Percentiles rank a stretch among this genome's conserved stretches.
Conservation (phyloP, 2,329 filamentous ascomycete species). For the Daldinia eschscholtzii region DNA sequence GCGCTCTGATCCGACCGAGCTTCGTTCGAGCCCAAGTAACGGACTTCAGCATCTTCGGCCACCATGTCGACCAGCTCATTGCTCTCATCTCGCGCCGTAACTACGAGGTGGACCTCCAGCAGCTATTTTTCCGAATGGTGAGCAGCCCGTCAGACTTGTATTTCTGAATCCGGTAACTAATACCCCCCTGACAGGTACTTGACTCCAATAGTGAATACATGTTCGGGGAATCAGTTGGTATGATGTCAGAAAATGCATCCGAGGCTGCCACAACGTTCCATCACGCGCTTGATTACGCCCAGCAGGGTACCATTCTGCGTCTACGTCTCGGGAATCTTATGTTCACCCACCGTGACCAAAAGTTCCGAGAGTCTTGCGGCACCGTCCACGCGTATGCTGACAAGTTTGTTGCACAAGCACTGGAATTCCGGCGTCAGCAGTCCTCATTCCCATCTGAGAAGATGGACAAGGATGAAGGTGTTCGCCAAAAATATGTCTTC, state of each 20-base stretch:
- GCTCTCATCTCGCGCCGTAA: constrained; percentile 38
- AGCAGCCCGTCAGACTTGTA: constrained; percentile 2
- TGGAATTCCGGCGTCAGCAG: constrained; percentile 35
- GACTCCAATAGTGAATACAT: constrained; percentile 45
- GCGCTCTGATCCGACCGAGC: constrained; percentile 41
- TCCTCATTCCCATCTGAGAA: constrained; percentile 31
- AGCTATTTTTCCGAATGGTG: constrained; percentile 45
- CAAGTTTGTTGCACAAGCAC: constrained; percentile 43
- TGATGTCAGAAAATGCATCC: constrained; percentile 44
- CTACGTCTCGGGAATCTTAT: constrained; percentile 43
- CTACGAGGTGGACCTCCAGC: constrained; percentile 41
- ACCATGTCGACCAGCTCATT: constrained; percentile 45
- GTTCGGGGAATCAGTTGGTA: constrained; percentile 43
- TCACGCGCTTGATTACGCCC: constrained; percentile 42
- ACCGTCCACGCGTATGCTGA: constrained; percentile 42
- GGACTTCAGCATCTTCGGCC: constrained; percentile 42
- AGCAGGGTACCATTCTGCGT: constrained; percentile 42
- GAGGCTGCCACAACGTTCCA: constrained; percentile 41
- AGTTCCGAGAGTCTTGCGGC: constrained; percentile 41
- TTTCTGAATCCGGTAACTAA: constrained; percentile 24
- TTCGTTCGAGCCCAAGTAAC: constrained; percentile 43
- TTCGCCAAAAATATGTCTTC: constrained; percentile 57
- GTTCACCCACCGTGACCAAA: constrained; percentile 42
- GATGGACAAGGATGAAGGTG: constrained; percentile 15
- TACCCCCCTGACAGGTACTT: constrained; percentile 30